Base-by-base conservation (phyloP, 345 rosid species). In the Populus deltoides region DNA sequence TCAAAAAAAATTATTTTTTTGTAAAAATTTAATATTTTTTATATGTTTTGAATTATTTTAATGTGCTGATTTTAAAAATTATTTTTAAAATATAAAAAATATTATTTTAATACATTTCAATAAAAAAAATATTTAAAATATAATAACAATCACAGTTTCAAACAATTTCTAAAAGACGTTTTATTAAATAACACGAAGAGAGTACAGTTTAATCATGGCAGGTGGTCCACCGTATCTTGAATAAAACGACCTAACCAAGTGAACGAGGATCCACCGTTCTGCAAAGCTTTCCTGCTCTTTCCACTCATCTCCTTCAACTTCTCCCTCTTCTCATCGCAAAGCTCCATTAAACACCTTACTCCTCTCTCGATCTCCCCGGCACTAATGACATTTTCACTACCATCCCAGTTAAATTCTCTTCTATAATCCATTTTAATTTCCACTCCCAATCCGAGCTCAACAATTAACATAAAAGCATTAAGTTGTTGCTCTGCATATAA, bases 401-500 rank as follows among this genome's bases (percentile, higher is more conserved):
- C 66, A 33, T 57, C 71, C 38, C 20, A 3, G 2, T 8, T 3
- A 35, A 35, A 8, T 0, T 20, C 74, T 6, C 18, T 53, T 24
- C 45, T 18, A 2, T 33, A 53, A 12, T 53, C 59, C 75, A 72
- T 22, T 53, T 53, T 20, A 27, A 47, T 65, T 7, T 43, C 70
- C 1, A 10, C 41, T 0, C 70, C 77, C 22, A 74, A 5, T 17
- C 69, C 41, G 7, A 76, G 10, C 2, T 76, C 78, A 16, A 51
- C 72, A 5, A 76, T 16, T 72, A 76, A 13, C 7, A 4, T 15
- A 17, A 76, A 76, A 3, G 78, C 78, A 36, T 47, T 53, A 17
- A 76, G 16, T 8, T 76, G 72, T n/a, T 76, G 73, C 43, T 76
- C 78, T 6, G 66, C 49, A 25, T n/a, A 53, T 49, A 76, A 2